phyloP scores from a whole-genome alignment of 2,329 filamentous ascomycete genomes.

The Triangularia verruculosa region DNA sequence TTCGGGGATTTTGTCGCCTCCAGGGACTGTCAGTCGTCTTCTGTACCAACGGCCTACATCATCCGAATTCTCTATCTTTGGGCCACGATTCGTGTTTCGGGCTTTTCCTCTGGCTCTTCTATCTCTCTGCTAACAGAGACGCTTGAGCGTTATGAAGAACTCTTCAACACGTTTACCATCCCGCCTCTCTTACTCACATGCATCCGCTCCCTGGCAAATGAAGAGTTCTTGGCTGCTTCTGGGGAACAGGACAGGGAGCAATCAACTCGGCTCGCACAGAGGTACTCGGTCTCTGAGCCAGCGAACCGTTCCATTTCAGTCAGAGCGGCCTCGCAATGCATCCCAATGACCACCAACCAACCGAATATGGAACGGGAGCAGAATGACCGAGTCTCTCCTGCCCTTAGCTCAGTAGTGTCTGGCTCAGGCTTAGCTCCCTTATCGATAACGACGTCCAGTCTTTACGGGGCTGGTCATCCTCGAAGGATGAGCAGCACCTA shows the following conservation, averaged over 20 bases:
- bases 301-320: slow-evolving; percentile 4
- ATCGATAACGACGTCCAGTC: neutral
- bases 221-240: slow-evolving; percentile 12
- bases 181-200: slow-evolving; percentile 29
- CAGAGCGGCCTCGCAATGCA: neutral
- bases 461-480: neutral
- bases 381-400: neutral
- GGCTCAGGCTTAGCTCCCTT: neutral
- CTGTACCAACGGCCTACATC: slow-evolving; percentile 30
- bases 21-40: slow-evolving; percentile 17
- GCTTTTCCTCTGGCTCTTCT: slow-evolving; percentile 17
- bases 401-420: neutral
- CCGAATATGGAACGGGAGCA: neutral
- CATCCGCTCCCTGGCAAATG: slow-evolving; percentile 23
- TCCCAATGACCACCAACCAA: neutral
- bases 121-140: slow-evolving; percentile 25
- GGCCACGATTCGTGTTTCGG: slow-evolving; percentile 23
- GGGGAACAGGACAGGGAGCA: slow-evolving; percentile 4
- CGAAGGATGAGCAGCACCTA: neutral
- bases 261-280: slow-evolving; percentile 1
- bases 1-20: slow-evolving; percentile 27
- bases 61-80: slow-evolving; percentile 29
- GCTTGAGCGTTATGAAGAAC: slow-evolving; percentile 25
- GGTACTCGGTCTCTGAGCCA: slow-evolving; percentile 7
- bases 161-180: slow-evolving; percentile 28